Conservation (phyloP, 495 filamentous ascomycete species). For the Neurospora sp. region DNA sequence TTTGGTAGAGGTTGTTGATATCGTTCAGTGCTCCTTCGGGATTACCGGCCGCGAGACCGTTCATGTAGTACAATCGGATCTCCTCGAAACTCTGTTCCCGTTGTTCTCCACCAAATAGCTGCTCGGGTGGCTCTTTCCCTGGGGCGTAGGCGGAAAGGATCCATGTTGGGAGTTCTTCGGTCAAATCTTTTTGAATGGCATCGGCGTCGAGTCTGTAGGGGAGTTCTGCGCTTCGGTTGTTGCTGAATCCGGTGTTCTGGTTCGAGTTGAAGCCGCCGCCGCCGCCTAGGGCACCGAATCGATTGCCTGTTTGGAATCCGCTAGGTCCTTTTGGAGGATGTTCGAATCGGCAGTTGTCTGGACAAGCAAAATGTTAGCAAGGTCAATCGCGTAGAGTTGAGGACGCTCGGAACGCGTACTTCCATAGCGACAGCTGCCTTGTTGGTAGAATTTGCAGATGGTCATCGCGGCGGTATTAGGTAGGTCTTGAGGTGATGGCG, state of each 20-base stretch:
- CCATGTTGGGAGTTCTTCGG: conserved; percentile 62
- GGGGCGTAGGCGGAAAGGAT: conserved; percentile 77
- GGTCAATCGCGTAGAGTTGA: background rate
- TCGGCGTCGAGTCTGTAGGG: conserved; percentile 38
- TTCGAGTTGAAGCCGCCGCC: background rate
- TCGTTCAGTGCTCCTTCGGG: conserved; percentile 53
- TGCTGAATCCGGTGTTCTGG: background rate
- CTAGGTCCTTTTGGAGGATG: conserved; percentile 24
- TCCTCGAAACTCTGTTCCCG: conserved; percentile 81
- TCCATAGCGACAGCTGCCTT: conserved; percentile 65
- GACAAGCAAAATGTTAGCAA: background rate
- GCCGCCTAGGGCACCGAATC: conserved; percentile 24
- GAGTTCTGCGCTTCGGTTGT: background rate
- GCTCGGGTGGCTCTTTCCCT: conserved; percentile 56
- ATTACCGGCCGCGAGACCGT: conserved; percentile 47
- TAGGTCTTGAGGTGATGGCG: background rate
- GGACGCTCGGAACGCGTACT: conserved; percentile 21
- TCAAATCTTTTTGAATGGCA: conserved; percentile 54
- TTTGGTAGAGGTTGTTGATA: conserved; percentile 45
- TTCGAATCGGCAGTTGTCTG: conserved; percentile 37
- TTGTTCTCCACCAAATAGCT: conserved; percentile 68
- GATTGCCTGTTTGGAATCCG: conserved; percentile 14
- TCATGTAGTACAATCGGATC: conserved; percentile 58
- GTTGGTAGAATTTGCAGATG: conserved; percentile 62
- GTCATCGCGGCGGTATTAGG: conserved; percentile 30